Evolutionary conservation across 108 stramenopile genomes (phyloP).

Genomic region (Parietichytrium sp.): DNA sequence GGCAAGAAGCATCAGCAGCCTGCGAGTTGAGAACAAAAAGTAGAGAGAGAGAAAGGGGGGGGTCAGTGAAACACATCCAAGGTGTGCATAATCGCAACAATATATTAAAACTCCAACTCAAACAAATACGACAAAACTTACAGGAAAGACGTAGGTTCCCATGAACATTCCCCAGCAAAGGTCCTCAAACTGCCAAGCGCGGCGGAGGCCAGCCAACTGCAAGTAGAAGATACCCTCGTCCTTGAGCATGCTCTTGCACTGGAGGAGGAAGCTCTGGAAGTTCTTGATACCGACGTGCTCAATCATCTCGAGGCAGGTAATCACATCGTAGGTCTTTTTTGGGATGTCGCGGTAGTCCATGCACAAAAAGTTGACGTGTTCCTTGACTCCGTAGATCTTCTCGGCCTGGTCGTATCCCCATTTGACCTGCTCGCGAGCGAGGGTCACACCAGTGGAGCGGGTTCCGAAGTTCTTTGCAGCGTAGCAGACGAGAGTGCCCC

Average conservation of each 20-base stretch:
- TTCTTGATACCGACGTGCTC: constrained; percentile 47
- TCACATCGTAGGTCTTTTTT: constrained; percentile 38
- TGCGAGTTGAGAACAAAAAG: no score
- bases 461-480: constrained; percentile 40
- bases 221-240: constrained; percentile 45
- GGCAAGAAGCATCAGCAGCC: constrained; percentile 42
- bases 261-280: constrained; percentile 39
- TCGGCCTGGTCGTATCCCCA: constrained; percentile 13
- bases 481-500: constrained; percentile 41
- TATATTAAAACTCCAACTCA: no score
- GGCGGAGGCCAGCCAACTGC: constrained; percentile 42
- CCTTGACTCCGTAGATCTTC: constrained; percentile 27
- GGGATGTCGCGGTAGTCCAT: constrained; percentile 45
- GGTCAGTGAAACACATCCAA: no score
- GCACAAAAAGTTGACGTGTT: constrained; percentile 29
- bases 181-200: constrained; percentile 42
- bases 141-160: constrained; percentile 44
- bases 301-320: constrained; percentile 44
- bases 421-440: constrained; percentile 43
- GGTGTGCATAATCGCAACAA: no score
- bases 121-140: no score
- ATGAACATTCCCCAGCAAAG: constrained; percentile 44
- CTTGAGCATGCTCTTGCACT: constrained; percentile 30
- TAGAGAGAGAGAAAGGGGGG: no score
- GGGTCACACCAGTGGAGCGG: constrained; percentile 42